These are phyloP conservation scores for Desmodesmus armatus DNA, from an alignment of 139 green algal genomes.

Conservation along the genomic window DNA sequence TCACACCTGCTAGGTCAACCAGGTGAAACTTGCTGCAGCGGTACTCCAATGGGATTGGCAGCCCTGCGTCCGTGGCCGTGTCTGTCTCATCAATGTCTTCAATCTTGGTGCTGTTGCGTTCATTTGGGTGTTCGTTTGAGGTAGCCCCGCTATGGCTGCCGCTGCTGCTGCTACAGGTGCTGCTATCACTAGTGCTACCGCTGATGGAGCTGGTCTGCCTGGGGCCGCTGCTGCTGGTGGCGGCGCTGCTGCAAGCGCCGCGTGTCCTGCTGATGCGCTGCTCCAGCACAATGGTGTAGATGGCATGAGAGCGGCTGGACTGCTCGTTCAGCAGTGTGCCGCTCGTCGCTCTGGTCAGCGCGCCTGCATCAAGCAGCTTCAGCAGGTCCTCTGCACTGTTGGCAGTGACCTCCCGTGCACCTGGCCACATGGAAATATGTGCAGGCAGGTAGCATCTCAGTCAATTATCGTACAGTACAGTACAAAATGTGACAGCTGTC, in stretches of 20 bases:
- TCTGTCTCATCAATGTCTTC: no score
- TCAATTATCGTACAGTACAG: no score
- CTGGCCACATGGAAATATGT: not conserved
- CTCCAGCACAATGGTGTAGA: slow-evolving; percentile 86
- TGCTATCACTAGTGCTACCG: not conserved
- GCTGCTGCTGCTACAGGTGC: not conserved
- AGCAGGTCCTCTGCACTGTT: slow-evolving; percentile 37
- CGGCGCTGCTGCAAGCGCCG: not conserved
- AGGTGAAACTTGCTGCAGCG: slow-evolving; percentile 86
- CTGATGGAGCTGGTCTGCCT: slow-evolving; percentile 3
- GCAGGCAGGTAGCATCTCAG: no score
- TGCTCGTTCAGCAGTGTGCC: slow-evolving; percentile 89
- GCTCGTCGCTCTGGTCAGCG: slow-evolving; percentile 78
- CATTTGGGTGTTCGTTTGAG: no score
- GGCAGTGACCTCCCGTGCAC: slow-evolving; percentile 32
- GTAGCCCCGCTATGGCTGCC: not conserved
- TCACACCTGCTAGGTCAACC: slow-evolving; percentile 92
- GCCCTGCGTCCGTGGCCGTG: no score
- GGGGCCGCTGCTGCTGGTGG: not conserved
- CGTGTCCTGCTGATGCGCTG: slow-evolving; percentile 20
- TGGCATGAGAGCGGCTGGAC: slow-evolving; percentile 85
- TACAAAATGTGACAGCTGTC: no score
- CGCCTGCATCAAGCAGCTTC: slow-evolving; percentile 67
- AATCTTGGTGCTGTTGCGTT: no score
- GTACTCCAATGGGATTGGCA: no score